Percentiles rank a stretch among this genome's conserved stretches.
Evolutionary conservation across 495 filamentous ascomycete genomes (phyloP).

Genomic region (Daldinia grandis): DNA sequence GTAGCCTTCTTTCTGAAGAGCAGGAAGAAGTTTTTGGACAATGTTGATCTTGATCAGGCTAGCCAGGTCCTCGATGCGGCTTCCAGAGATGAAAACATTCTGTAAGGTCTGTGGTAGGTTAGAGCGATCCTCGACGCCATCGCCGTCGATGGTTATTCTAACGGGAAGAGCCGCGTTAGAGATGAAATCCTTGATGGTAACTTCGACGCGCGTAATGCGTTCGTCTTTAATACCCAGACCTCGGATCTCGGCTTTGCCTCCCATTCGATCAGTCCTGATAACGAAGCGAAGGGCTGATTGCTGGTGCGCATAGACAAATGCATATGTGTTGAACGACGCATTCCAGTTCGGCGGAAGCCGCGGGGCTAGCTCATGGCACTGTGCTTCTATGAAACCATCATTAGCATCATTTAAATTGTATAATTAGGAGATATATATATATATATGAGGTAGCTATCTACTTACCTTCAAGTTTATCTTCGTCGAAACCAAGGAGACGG

Average conservation of each 20-base stretch:
- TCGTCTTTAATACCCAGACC: constrained; percentile 83
- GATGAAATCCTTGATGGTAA: constrained; percentile 79
- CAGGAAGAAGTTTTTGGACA: constrained; percentile 80
- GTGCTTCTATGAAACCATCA: constrained; percentile 47
- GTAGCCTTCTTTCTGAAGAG: constrained; percentile 78
- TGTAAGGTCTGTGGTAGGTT: constrained; percentile 59
- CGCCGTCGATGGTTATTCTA: constrained; percentile 51
- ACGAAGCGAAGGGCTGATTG: constrained; percentile 89
- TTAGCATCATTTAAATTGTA: constrained; percentile 2
- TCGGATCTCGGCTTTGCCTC: constrained; percentile 81
- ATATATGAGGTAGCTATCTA: too few relatives aligned
- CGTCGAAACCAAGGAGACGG: constrained; percentile 79
- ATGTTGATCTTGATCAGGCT: constrained; percentile 75
- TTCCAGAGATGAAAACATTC: constrained; percentile 75
- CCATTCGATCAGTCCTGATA: constrained; percentile 81
- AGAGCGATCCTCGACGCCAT: constrained; percentile 54
- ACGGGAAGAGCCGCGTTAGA: constrained; percentile 59
- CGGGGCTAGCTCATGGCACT: constrained; percentile 55
- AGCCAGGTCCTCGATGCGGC: constrained; percentile 73
- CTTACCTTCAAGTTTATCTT: constrained; percentile 67
- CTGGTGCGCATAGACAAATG: constrained; percentile 89
- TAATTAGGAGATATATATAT: constrained; percentile 64
- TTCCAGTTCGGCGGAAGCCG: constrained; percentile 86
- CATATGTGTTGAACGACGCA: constrained; percentile 66
- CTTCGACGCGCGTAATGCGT: constrained; percentile 77